These are phyloP conservation scores for Colletotrichum siamense DNA, from an alignment of 2,329 filamentous ascomycete species.

Conservation along the genomic window DNA sequence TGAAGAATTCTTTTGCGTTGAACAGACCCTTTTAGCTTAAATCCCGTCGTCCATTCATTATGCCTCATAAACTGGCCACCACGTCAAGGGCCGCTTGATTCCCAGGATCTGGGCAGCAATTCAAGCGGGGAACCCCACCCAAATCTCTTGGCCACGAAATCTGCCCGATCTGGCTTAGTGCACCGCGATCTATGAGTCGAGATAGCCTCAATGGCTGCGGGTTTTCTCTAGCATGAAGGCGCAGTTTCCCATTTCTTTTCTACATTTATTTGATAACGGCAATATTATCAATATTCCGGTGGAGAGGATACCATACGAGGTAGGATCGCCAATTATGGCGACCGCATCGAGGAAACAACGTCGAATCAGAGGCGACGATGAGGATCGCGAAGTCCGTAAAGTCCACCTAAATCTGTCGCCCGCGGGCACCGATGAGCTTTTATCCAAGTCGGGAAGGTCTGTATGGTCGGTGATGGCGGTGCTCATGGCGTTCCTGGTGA, in stretches of 20 bases:
- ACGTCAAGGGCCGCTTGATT: fast-evolving
- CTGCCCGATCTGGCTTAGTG: background rate
- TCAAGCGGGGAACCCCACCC: background rate
- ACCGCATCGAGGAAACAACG: background rate
- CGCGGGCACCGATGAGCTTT: background rate
- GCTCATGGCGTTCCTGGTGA: background rate
- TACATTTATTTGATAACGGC: background rate
- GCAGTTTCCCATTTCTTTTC: background rate
- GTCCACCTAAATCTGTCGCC: background rate
- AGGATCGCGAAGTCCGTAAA: background rate
- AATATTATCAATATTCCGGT: background rate
- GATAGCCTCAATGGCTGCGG: background rate
- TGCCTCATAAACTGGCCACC: background rate
- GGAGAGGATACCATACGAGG: background rate
- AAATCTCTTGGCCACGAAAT: conserved; percentile 7
- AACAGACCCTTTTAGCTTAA: too few relatives aligned
- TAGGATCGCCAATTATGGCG: background rate
- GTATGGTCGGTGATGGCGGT: background rate
- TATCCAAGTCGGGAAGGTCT: background rate
- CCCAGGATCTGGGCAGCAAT: background rate
- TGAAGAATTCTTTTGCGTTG: too few relatives aligned
- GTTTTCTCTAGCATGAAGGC: background rate
- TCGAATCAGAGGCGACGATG: background rate
- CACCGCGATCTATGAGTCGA: background rate
- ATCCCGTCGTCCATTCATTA: too few relatives aligned